Base-by-base conservation (phyloP, 2,329 filamentous ascomycete genomes). In the Penicillium olsonii region DNA sequence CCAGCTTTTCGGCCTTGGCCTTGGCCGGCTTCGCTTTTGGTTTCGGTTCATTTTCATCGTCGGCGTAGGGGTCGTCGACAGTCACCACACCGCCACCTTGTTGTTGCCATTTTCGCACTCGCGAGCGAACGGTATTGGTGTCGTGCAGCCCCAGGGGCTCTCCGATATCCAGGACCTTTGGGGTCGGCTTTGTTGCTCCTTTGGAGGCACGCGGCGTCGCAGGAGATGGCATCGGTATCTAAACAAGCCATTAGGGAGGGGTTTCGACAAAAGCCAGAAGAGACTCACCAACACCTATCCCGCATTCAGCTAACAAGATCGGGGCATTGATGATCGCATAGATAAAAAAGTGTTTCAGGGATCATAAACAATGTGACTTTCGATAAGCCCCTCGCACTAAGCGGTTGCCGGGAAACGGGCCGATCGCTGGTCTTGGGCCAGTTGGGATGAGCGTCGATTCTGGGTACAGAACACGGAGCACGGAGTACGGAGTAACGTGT, bases 101-200 rank as follows among this genome's bases (percentile, higher is more conserved):
- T 64, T 87, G 87, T 70, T 96, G 90, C 91, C 91, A 96, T 70
- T 86, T 82, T 60, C 85, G 87, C 45, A 96, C 88, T 62, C 91
- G 85, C 58, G 89, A 87, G 54, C 83, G 83, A 40, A 95, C 87
- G n/a, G 87, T 63, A 75, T 82, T 71, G 75, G 84, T 59, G 83
- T 77, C 70, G 75, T 84, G 66, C 71, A 78, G 44, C 80, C 82
- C 81, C 57, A 84, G 75, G 44, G 79, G 80, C 17, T 64, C 63
- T 12, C 69, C 72, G 39, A 73, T 75, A 59, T 78, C 77, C 60
- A 71, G 75, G 76, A 49, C 67, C 71, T 70, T 87, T n/a, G n/a
- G n/a, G n/a, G n/a, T n/a, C 80, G 59, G 84, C 68, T 60, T 80
- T 82, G 69, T 81, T 80, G 59, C 83, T 76, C 55, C 61, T 43